A percentile compares a stretch with the other conserved stretches of the same genome.
Evolutionary conservation across 1,284 basidiomycete species (phyloP).

Genomic region (Phaffia rhodozyma): DNA sequence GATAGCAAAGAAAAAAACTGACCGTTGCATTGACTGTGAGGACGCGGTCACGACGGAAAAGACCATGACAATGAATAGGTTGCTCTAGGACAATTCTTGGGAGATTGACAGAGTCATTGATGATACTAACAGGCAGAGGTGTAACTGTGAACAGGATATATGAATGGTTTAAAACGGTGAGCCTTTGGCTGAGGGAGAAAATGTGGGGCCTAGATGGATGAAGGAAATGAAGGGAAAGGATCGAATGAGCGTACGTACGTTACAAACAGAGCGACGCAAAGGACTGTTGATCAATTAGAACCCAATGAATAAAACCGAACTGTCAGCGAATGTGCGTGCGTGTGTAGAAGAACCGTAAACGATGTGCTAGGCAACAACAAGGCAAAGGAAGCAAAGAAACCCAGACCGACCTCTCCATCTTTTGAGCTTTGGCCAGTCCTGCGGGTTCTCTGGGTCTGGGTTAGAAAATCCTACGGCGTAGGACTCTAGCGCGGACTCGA

Average conservation of each 20-base stretch:
- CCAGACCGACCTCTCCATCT: constrained; percentile 17
- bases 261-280: constrained; percentile 20
- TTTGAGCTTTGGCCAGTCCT: constrained; percentile 16
- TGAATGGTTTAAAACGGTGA: no score
- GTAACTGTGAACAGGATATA: neutral
- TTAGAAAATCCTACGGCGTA: constrained; percentile 10
- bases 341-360: neutral
- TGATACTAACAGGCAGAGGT: constrained; percentile 18
- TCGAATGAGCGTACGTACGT: constrained; percentile 3
- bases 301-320: no score
- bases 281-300: constrained; percentile 7
- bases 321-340: no score
- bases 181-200: no score
- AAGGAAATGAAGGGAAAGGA: no score
- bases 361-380: neutral
- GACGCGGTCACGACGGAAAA: neutral
- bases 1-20: neutral
- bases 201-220: no score
- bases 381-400: neutral
- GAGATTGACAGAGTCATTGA: neutral
- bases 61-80: neutral
- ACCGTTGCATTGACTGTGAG: constrained; percentile 10
- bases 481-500: constrained; percentile 3
- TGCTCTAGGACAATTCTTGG: neutral
- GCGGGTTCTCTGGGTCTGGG: constrained; percentile 19